Base-by-base conservation (phyloP, 2,329 filamentous ascomycete genomes). In the Bipolaris cookei region DNA sequence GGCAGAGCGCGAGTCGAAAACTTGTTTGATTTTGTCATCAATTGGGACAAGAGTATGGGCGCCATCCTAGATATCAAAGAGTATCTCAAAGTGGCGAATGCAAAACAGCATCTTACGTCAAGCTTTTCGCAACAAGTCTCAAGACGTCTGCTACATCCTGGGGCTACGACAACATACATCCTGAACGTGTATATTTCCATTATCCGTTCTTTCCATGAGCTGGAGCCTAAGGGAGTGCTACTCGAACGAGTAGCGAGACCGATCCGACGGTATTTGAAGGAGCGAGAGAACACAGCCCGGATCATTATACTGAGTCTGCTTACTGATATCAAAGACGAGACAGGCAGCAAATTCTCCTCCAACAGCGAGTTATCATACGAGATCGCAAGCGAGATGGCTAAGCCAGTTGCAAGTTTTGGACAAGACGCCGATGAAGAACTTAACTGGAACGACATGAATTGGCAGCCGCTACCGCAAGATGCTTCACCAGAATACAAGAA, bases 381-480 rank as follows among this genome's bases (percentile, higher is more conserved):
- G 38, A 83, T 93, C 18, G 85, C 87, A 28, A 83, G 86, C 14
- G 80, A 92, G 46, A 83, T 93, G 46, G 83, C 85, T 35, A 85
- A 88, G 59, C 82, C 86, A 0, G 78, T 84, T 8, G 82, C 83
- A 18, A 77, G 81, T 7, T 84, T 88, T 23, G 87, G 60, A 65
- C 64, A 81, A 67, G 72, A 83, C 61, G 64, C 77, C 16, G 76
- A 81, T 35, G 80, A 83, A n/a, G 90, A 91, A 50, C 82, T 95
- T 14, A 91, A 96, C 74, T 98, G 91, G 89, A 85, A 92, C 70
- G 93, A 99, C 74, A 90, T 97, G 88, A 86, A 88, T 7, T 99
- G 95, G 95, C 83, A 92, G 34, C 95, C 95, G 1, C 91, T 97
- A 68, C 95, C 95, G 0, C 88, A 96, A 37, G 95, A 99, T 72